Base-by-base conservation (phyloP, 176 grass and related monocot genomes). In the Tillandsia fasciculata region DNA sequence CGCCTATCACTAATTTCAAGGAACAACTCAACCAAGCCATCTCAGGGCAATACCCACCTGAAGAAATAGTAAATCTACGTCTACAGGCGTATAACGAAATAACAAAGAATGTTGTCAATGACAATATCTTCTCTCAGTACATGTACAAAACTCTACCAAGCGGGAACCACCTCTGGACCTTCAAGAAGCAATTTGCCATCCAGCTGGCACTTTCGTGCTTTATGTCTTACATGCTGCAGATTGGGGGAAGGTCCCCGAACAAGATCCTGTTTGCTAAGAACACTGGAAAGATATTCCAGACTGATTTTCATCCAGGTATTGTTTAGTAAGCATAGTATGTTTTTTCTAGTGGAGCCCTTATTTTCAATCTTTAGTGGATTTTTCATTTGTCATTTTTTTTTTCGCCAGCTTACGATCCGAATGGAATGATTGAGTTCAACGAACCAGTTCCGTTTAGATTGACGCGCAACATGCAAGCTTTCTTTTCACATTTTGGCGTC, bases 261-360 rank as follows among this genome's bases (percentile, higher is more conserved):
- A 99, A 99, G 86, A 99, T 94, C 80, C 64, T 93, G 2, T 99
- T 99, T 76, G 90, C 95, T 26, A 99, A 99, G 82, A 99, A 99
- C 74, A 99, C 95, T 59, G 95, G 95, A 20, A 99, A 99, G 70
- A 88, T 99, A 50, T 99, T 99, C 71, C 95, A 99, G 67, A 99
- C 78, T 56, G 95, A 99, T 50, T 99, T 99, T 72, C 95, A 99
- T 90, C 95, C 95, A 82, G 95, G 95, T 99, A 90, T 50, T 8
- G 56, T 61, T 61, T 15, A 61, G 56, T 61, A 18, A 50, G 56
- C 52, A 50, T 64, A 61, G 20, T 8, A 63, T 17, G 18, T 11
- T 67, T 1, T 2, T 75, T 15, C 26, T 61, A 2, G 66, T 68
- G 53, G 13, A n/a, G 12, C 66, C 66, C 29, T 68, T 65, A 4